Base-by-base conservation (phyloP, 164 flowering plant genomes). In the Protea cynaroides region DNA sequence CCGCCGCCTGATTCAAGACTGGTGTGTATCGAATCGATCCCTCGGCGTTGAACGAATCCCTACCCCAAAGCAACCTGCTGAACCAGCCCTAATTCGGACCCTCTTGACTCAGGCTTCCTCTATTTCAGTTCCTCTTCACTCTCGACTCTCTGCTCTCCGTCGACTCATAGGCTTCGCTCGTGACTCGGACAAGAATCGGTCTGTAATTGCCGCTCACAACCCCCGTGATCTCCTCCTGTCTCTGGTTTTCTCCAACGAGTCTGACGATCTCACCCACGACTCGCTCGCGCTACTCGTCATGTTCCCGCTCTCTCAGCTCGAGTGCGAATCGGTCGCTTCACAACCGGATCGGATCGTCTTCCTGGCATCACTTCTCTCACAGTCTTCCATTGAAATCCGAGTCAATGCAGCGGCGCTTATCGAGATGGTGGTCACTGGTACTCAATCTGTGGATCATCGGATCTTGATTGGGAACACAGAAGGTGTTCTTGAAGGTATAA, bases 31-130 rank as follows among this genome's bases (percentile, higher is more conserved):
- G 23, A 83, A 94, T 72, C 84, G 89, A 0, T 71, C 88, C 2
- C 79, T 70, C 59, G 98, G 98, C 17, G 80, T 91, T 44, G 86
- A 90, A 66, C 85, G 98, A 0, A 91, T 91, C 47, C 97, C 97
- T 1, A 89, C 98, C 0, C 97, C 98, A 6, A 89, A 89, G 63
- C 98, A 94, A 60, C 98, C 98, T 0, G 96, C 97, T n/a, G 96
- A 90, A 17, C 95, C 97, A 11, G 51, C 75, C 19, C 14, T 78
- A 25, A 82, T 94, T 47, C 79, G 86, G 15, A 53, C 84, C 1
- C 63, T 91, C 19, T 70, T 89, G 18, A 38, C 22, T 53, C 92
- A 85, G 29, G 72, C 84, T 8, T 43, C 80, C 1, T 71, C 84
- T 1, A 59, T 25, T 0, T 74, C 90, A 3, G 23, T 8, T 22